phyloP scores from a whole-genome alignment of 2,329 filamentous ascomycete genomes.

The Diaporthe ampelina region DNA sequence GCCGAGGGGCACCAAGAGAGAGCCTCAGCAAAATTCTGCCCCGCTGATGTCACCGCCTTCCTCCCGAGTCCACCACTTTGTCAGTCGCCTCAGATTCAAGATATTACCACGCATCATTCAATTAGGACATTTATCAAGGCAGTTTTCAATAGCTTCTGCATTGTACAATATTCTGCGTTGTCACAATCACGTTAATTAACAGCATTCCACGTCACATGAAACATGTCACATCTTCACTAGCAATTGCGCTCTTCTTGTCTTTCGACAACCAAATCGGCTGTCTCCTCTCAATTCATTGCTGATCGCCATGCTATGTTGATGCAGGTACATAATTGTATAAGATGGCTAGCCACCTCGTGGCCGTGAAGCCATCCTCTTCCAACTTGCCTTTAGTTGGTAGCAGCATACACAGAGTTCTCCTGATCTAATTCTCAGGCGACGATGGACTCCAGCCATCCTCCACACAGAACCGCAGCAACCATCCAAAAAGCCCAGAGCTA shows the following conservation, averaged over 20 bases:
- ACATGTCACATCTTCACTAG: slow-evolving; percentile 3
- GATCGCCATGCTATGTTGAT: slow-evolving; percentile 34
- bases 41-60: slow-evolving; percentile 40
- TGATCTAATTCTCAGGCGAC: slow-evolving; percentile 4
- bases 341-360: slow-evolving; percentile 8
- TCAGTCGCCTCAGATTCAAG: too few relatives aligned
- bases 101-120: too few relatives aligned
- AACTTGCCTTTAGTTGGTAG: neutral
- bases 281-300: slow-evolving; percentile 25
- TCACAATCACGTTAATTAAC: too few relatives aligned
- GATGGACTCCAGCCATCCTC: neutral
- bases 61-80: neutral
- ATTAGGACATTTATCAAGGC: neutral
- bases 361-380: slow-evolving; percentile 2
- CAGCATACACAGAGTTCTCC: neutral
- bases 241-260: neutral
- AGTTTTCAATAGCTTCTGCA: neutral
- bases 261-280: slow-evolving; percentile 24
- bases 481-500: neutral
- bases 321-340: slow-evolving; percentile 31
- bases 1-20: neutral
- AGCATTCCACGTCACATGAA: neutral
- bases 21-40: slow-evolving; percentile 29
- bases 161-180: neutral
- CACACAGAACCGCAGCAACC: neutral